A percentile compares a stretch with the other conserved stretches of the same genome.
phyloP scores from a whole-genome alignment of 2,329 filamentous ascomycete genomes.

The Cladosporium sp. region DNA sequence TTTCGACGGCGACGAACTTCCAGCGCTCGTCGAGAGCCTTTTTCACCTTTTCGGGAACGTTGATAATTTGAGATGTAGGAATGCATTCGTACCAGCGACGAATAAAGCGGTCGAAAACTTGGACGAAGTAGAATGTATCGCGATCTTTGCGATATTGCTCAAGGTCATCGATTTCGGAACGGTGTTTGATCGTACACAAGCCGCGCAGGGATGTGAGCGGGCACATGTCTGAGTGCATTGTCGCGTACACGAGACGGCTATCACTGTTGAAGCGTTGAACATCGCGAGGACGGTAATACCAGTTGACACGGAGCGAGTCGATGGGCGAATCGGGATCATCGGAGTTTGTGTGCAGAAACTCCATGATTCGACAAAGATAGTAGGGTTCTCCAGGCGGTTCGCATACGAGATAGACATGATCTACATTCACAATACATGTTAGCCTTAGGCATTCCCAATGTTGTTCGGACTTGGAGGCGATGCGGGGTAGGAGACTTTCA shows the following conservation, averaged over 20 bases:
- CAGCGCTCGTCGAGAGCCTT: slow-evolving; percentile 93
- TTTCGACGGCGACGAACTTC: slow-evolving; percentile 93
- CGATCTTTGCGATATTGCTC: slow-evolving; percentile 78
- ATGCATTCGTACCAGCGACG: slow-evolving; percentile 97
- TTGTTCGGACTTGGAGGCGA: slow-evolving; percentile 5
- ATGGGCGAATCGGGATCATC: slow-evolving; percentile 67
- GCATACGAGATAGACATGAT: slow-evolving; percentile 92
- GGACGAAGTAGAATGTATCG: slow-evolving; percentile 94
- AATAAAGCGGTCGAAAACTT: slow-evolving; percentile 96
- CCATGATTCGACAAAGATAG: slow-evolving; percentile 96
- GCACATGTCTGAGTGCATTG: slow-evolving; percentile 97
- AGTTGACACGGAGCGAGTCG: slow-evolving; percentile 88
- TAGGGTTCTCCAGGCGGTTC: slow-evolving; percentile 97
- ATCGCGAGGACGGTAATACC: slow-evolving; percentile 96
- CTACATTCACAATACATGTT: slow-evolving; percentile 36
- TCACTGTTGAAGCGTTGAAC: slow-evolving; percentile 89
- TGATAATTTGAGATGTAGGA: slow-evolving; percentile 85
- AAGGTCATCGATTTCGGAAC: slow-evolving; percentile 75
- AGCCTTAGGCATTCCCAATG: slow-evolving; percentile 22
- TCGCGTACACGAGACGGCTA: slow-evolving; percentile 85
- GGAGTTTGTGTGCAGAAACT: slow-evolving; percentile 78
- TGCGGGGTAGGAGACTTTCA: slow-evolving; percentile 23
- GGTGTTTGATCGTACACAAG: slow-evolving; percentile 86
- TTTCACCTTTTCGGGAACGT: slow-evolving; percentile 91
- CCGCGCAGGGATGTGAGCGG: slow-evolving; percentile 88